Evolutionary conservation across 2,329 filamentous ascomycete genomes (phyloP).

Genomic region (Pseudogymnoascus pannorum): DNA sequence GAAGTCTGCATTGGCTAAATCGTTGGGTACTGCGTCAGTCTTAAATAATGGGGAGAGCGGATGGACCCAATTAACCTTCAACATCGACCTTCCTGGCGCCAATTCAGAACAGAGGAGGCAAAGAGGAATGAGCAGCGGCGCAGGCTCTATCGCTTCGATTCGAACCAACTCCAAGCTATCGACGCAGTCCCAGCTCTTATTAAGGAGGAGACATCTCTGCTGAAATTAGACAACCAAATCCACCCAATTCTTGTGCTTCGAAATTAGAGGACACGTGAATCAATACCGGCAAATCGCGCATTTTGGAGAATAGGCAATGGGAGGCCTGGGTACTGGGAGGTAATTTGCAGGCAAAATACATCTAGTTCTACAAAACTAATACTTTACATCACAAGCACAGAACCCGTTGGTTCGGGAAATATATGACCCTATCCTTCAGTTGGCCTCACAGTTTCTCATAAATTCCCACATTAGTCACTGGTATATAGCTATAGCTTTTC

Average conservation of each 20-base stretch:
- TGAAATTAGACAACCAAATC: neutral
- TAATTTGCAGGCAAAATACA: neutral
- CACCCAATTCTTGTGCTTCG: neutral
- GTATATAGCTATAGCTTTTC: conserved; percentile 3
- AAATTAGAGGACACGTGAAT: neutral
- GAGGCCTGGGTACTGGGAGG: conserved; percentile 2
- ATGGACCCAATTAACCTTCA: neutral
- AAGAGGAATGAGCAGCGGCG: conserved; percentile 1
- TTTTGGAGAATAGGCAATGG: conserved; percentile 4
- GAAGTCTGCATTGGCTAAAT: conserved; percentile 2
- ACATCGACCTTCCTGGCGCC: neutral
- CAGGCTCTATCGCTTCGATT: neutral
- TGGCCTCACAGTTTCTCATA: conserved; percentile 8
- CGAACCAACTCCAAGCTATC: conserved; percentile 1
- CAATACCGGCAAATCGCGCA: neutral
- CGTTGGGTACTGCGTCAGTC: neutral
- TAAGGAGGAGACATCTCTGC: neutral
- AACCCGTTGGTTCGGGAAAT: conserved; percentile 11
- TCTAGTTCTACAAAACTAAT: neutral
- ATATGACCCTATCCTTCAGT: conserved; percentile 10
- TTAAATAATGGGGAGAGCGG: conserved; percentile 2
- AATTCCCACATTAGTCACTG: conserved; percentile 10
- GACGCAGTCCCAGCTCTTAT: neutral
- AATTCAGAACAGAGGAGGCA: conserved; percentile 5
- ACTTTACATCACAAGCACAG: neutral